Evolutionary conservation across 2,329 filamentous ascomycete genomes (phyloP), one percentile per base, ranked within the genome.

Genomic region (Alternaria sp.): DNA sequence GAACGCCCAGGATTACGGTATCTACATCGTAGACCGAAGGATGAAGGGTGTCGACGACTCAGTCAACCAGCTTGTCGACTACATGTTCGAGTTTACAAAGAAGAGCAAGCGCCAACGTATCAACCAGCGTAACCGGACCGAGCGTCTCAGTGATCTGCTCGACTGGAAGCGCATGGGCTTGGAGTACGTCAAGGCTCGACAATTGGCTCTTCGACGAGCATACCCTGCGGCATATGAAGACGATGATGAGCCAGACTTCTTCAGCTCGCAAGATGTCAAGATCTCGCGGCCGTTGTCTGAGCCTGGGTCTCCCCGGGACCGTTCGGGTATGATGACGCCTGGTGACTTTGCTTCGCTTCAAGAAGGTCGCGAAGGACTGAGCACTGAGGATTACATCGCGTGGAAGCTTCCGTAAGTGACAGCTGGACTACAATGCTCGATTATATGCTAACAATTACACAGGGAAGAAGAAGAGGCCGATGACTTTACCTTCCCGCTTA

Each of bases 81-180:
- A 88, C 83, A 98, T 99, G 94, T 95, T 90, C 76, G 93, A 98
- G 48, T 99, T 97, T 77, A 91, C 91, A 64, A 87, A 86, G 76
- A 99, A 99, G 88, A 97, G 92, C 80, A 91, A 93, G 59, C 89
- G 95, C 63, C 95, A 99, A 81, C 92, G 95, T 52, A 99, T 99
- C 86, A 99, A 99, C 85, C 95, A 98, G 83, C 89, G 95, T 51
- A 99, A 99, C 81, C 89, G 95, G 56, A 99, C 95, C 0, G 95
- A 99, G 84, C 89, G 95, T 49, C 84, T 99, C 56, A 97, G 93
- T 74, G 95, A 99, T 78, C 85, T 99, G 62, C 86, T 99, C 41
- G 95, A 99, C 82, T 99, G 95, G 95, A 98, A 98, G 86, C 88
- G 95, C 51, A 99, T 99, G 95, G 95, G 95, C 22, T 90, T 98